Evolutionary conservation across 179 eudicot species (phyloP), one percentile per base, ranked within the genome.

Genomic region (Carnegiea gigantea): DNA sequence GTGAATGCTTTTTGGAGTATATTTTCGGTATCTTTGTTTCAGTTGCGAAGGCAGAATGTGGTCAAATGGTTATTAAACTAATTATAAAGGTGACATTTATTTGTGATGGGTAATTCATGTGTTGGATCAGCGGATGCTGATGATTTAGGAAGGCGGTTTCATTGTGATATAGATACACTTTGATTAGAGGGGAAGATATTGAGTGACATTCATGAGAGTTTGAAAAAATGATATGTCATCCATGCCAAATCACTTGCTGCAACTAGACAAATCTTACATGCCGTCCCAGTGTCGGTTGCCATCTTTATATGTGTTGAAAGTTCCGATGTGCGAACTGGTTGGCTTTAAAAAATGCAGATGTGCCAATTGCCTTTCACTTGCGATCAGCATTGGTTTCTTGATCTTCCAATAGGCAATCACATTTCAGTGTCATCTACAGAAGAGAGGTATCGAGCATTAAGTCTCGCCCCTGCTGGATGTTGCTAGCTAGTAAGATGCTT

Each of bases 331-430:
- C 95, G 95, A 92, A 91, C 90, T 93, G 95, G 97, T 93, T 94
- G 98, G 92, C 93, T 97, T 91, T 87, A 91, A 95, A 93, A 93
- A 97, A 88, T 97, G 99, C 98, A 97, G 97, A 97, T 97, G 76
- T 89, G 93, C 93, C 90, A 87, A 88, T 85, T 91, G 89, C 88
- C 91, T 88, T 91, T 88, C 90, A 85, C 91, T 86, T 83, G 92
- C 89, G 91, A 92, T 91, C 95, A 92, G 91, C 99, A 88, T 86
- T 94, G 91, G 90, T 89, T 89, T 92, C 97, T 92, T 87, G 99
- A 97, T 96, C 94, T 91, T 86, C 89, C 95, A 89, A 89, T 90
- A 91, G 92, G 87, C 98, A 89, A 84, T 90, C 93, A 86, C 88
- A 85, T 86, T 88, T 90, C 97, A 87, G 89, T 87, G 89, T 89